phyloP scores from a whole-genome alignment of 2,329 filamentous ascomycete species.

The Hirsutella minnesotensis region DNA sequence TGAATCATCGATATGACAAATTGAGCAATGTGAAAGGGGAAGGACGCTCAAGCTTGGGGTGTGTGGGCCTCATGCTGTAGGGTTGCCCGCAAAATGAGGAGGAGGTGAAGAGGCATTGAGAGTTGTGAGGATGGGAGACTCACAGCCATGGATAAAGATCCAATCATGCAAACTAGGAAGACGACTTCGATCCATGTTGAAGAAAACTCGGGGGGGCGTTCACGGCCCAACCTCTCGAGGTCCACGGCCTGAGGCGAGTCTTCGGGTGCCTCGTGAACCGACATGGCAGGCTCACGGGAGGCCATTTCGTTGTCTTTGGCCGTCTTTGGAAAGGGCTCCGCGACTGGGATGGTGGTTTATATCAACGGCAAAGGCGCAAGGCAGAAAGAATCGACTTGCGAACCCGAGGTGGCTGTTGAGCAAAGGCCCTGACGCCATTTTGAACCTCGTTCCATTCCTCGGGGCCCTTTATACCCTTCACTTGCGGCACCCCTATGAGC shows the following conservation, averaged over 20 bases:
- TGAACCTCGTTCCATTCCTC: conserved; percentile 3
- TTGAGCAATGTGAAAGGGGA: no score
- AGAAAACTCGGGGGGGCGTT: conserved; percentile 42
- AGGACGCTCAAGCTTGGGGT: no score
- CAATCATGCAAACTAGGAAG: conserved; percentile 47
- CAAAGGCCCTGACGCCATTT: neutral
- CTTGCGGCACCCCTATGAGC: neutral
- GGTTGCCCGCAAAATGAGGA: no score
- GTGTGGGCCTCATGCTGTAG: no score
- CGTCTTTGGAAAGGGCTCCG: conserved; percentile 3
- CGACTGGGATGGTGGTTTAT: conserved; percentile 2
- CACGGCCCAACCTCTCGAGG: conserved; percentile 45
- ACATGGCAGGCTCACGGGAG: conserved; percentile 3
- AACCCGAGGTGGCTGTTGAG: neutral
- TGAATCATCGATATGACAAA: no score
- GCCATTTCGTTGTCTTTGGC: conserved; percentile 2
- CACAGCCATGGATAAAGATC: conserved; percentile 47
- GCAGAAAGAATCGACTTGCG: neutral
- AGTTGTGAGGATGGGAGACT: conserved; percentile 9
- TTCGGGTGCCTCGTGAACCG: conserved; percentile 7
- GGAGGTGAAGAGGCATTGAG: no score
- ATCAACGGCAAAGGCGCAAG: neutral
- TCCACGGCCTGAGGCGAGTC: conserved; percentile 11
- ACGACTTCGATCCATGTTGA: conserved; percentile 40
- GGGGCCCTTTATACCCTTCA: conserved; percentile 1